A percentile compares a stretch with the other conserved stretches of the same genome.
phyloP scores from a whole-genome alignment of 768 basidiomycete species.

The Collybia sp. region DNA sequence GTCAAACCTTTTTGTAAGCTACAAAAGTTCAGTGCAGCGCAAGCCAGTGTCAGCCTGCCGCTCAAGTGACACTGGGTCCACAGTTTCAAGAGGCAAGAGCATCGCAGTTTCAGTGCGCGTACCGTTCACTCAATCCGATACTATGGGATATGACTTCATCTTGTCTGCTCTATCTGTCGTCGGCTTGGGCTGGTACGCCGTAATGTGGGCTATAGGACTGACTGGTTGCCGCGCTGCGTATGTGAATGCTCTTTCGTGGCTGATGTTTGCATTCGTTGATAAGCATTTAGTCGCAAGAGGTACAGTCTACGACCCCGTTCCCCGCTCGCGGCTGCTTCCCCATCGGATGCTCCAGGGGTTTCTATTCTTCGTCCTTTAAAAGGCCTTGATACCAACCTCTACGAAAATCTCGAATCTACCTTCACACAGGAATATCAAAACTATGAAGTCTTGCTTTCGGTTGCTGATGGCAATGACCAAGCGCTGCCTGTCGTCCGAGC shows the following conservation, averaged over 20 bases:
- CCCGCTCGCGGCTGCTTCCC: conserved; percentile 45
- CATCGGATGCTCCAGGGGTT: conserved; percentile 69
- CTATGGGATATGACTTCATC: too few relatives aligned
- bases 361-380: conserved; percentile 93
- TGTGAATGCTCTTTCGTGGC: conserved; percentile 19
- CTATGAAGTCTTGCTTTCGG: conserved; percentile 87
- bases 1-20: too few relatives aligned
- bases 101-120: too few relatives aligned
- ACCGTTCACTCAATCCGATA: too few relatives aligned
- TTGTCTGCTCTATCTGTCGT: conserved; percentile 23
- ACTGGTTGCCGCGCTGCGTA: conserved; percentile 71
- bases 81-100: too few relatives aligned
- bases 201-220: conserved; percentile 61
- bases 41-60: too few relatives aligned
- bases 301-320: conserved; percentile 68
- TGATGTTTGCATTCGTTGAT: neutral
- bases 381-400: conserved; percentile 92
- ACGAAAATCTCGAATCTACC: conserved; percentile 92
- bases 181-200: conserved; percentile 55
- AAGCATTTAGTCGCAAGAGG: conserved; percentile 55
- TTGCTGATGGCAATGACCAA: conserved; percentile 86
- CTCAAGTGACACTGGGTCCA: too few relatives aligned
- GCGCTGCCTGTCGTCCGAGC: conserved; percentile 80
- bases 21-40: too few relatives aligned
- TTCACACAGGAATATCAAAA: conserved; percentile 90